Evolutionary conservation across 495 filamentous ascomycete species (phyloP), one percentile per base, ranked within the genome.

Genomic region (Pseudomonodictys pantanalensis): DNA sequence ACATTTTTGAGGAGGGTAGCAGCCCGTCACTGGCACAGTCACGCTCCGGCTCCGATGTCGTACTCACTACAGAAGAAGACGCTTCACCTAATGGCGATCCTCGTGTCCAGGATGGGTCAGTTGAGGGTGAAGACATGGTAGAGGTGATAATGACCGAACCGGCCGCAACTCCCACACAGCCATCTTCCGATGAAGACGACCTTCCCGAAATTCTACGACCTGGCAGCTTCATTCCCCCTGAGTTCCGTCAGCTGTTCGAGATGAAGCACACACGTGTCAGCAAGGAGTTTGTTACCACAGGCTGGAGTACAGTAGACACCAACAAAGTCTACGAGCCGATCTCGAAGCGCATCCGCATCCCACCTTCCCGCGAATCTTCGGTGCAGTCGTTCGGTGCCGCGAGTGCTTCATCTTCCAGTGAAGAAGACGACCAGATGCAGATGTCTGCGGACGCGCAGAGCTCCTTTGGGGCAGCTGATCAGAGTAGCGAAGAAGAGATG

Each of bases 111-210:
- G 85, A 87, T 20, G 77, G 76, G 0, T 96, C 91, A 7, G 83
- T 96, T 10, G 86, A 91, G 61, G 90, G 89, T 4, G 92, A 96
- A 70, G 91, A 96, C 61, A 83, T 96, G 60, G 90, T 97, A 2
- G 88, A 97, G 68, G 85, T 98, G 22, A 89, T 88, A 0, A 92
- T 95, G 89, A 81, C 80, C 10, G 87, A 92, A 61, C 76, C 73
- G 7, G 65, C 70, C 6, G 76, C 73, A 61, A 64, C 65, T 73
- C 64, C 68, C 62, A 29, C 64, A 55, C 2, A 17, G 39, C 28
- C 52, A 46, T 68, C 52, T 68, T 52, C 60, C 43, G 5, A 72
- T 71, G 69, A 75, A 42, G 7, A 72, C 68, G 51, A 66, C 71
- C 17, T 78, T 18, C 72, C 76, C 46, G 77, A 74, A 69, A 60